Percentiles rank a stretch among this genome's conserved stretches.
These are phyloP conservation scores for Evansstolkia leycettana DNA, from an alignment of 495 filamentous ascomycete genomes.

Conservation along the genomic window DNA sequence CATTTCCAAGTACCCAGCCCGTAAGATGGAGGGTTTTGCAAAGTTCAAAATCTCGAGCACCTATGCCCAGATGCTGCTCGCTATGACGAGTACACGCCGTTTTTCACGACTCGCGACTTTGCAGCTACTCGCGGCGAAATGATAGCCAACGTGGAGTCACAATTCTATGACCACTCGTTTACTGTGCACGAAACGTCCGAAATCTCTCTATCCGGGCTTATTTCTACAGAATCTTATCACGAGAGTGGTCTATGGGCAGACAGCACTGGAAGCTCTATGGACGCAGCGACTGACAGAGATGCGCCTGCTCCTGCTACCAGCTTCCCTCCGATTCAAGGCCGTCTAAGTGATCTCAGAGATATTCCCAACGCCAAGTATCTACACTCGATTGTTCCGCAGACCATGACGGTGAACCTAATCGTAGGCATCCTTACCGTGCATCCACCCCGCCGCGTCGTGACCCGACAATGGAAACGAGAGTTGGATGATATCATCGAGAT, in stretches of 20 bases:
- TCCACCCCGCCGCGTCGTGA: slow-evolving; percentile 46
- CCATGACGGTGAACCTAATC: slow-evolving; percentile 66
- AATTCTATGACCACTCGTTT: slow-evolving; percentile 67
- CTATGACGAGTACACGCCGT: slow-evolving; percentile 24
- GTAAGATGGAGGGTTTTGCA: slow-evolving; percentile 32
- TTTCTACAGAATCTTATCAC: slow-evolving; percentile 11
- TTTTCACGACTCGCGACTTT: slow-evolving; percentile 36
- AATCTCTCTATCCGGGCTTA: slow-evolving; percentile 11
- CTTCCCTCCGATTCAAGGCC: slow-evolving; percentile 12
- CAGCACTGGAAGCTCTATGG: slow-evolving; percentile 12
- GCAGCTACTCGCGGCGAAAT: slow-evolving; percentile 11
- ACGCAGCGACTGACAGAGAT: slow-evolving; percentile 8
- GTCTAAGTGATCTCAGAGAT: slow-evolving; percentile 51
- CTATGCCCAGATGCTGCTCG: slow-evolving; percentile 4
- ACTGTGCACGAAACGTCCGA: slow-evolving; percentile 42
- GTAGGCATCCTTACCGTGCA: slow-evolving; percentile 65
- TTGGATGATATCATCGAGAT: slow-evolving; percentile 61
- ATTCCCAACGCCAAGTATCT: slow-evolving; percentile 62
- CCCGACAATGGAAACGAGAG: slow-evolving; percentile 31
- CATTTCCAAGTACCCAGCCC: slow-evolving; percentile 5
- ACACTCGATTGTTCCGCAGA: slow-evolving; percentile 59
- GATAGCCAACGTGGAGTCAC: slow-evolving; percentile 22
- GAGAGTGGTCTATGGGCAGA: slow-evolving; percentile 15
- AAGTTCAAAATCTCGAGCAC: not conserved
- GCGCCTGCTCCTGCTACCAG: slow-evolving; percentile 2